Evolutionary conservation across 441 rosid species (phyloP).

Genomic region (Rhodomyrtus psidioides): DNA sequence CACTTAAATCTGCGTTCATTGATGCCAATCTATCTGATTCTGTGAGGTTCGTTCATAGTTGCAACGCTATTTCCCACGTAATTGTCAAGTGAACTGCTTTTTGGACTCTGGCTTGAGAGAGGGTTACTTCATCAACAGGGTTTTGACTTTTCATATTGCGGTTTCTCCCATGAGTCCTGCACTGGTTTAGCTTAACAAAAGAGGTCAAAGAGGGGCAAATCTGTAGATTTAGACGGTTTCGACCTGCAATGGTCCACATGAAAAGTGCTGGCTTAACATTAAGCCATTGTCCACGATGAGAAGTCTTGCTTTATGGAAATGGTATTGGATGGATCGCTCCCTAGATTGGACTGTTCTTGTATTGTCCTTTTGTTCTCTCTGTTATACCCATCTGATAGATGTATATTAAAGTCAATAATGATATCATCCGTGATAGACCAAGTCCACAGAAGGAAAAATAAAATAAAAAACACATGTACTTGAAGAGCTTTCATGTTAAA

Average conservation of each 20-base stretch:
- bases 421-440: neutral
- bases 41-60: neutral
- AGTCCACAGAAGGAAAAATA: neutral
- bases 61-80: neutral
- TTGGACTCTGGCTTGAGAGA: neutral
- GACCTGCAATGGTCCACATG: neutral
- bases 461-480: neutral
- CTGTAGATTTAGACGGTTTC: neutral
- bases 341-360: neutral
- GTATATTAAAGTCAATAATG: neutral
- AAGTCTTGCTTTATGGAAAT: neutral
- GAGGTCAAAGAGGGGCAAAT: neutral
- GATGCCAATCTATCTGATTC: neutral
- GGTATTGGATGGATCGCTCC: neutral
- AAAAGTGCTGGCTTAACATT: neutral
- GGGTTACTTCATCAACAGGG: neutral
- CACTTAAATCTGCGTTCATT: neutral
- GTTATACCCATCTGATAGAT: neutral
- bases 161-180: neutral
- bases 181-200: neutral
- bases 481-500: neutral
- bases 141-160: neutral
- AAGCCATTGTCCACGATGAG: neutral
- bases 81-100: neutral
- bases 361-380: neutral